A percentile compares a stretch with the other conserved stretches of the same genome.
These are phyloP conservation scores for Beauveria caledonica DNA, from an alignment of 2,329 filamentous ascomycete species.

Conservation along the genomic window DNA sequence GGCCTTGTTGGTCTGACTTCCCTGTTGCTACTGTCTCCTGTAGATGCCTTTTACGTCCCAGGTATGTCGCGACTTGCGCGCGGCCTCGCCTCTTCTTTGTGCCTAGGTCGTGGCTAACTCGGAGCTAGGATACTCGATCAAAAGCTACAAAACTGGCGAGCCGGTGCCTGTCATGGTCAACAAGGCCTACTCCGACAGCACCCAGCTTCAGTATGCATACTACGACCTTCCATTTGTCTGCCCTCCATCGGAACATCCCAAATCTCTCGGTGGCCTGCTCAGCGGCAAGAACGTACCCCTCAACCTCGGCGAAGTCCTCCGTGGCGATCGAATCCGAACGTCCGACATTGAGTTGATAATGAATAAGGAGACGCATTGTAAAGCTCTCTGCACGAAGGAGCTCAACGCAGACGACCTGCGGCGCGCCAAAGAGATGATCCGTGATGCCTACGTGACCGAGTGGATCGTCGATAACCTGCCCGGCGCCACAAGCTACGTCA, in stretches of 20 bases:
- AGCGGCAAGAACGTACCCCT: constrained; percentile 72
- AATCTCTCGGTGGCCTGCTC: constrained; percentile 58
- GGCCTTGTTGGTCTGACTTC: constrained; percentile 32
- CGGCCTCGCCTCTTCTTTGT: not conserved
- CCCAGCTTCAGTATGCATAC: constrained; percentile 86
- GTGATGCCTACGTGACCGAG: constrained; percentile 75
- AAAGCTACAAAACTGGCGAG: constrained; percentile 68
- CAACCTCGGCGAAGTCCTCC: constrained; percentile 79
- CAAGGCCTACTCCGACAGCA: constrained; percentile 85
- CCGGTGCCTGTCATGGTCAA: constrained; percentile 80
- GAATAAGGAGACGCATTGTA: constrained; percentile 65
- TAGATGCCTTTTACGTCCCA: constrained; percentile 74
- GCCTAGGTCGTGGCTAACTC: constrained; percentile 1
- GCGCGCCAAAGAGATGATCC: constrained; percentile 63
- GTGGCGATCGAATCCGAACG: constrained; percentile 75
- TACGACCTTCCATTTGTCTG: constrained; percentile 83
- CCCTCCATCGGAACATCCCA: constrained; percentile 61
- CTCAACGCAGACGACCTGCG: constrained; percentile 57
- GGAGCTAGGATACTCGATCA: constrained; percentile 65
- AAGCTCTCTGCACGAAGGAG: constrained; percentile 61
- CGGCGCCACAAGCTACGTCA: constrained; percentile 81
- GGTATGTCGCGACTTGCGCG: constrained; percentile 39
- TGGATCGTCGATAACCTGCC: constrained; percentile 93
- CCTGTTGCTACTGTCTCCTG: constrained; percentile 28
- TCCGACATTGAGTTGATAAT: constrained; percentile 78